Evolutionary conservation across 441 rosid species (phyloP), one percentile per base, ranked within the genome.

Genomic region (Breynia disticha): DNA sequence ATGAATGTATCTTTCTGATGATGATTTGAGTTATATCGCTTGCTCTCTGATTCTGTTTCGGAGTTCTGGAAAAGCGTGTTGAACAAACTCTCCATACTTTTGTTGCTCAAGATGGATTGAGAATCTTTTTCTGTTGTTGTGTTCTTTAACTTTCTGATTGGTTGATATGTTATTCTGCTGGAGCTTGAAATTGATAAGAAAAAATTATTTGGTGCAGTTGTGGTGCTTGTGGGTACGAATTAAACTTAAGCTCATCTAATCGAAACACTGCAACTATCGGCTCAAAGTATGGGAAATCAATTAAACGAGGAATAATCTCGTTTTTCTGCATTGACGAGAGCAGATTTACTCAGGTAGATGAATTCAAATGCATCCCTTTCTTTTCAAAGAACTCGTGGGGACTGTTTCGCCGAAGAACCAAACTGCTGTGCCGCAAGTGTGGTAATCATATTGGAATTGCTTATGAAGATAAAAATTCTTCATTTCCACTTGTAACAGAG

Each of bases 341-440:
- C 59, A 84, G 95, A 71, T 91, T 91, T 69, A 86, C 81, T 10
- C 87, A 78, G 56, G 87, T 85, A 4, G 95, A 86, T 46, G 86
- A 86, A 69, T 66, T 88, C 68, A 87, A 76, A 35, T 91, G 98
- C 78, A 56, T 81, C 57, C 97, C 95, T 15, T 62, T 64, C 68
- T 80, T 87, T 47, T 83, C 83, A 1, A 80, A 67, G 71, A 56
- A 64, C 53, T 71, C 87, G 0, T 80, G 83, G 86, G 78, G 87
- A 22, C 65, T 83, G 21, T 79, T 88, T 71, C 79, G 76, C 54
- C 75, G 62, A 44, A 84, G 77, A 76, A 86, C 91, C 49, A 89
- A 80, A 76, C 95, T 91, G 54, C 88, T 91, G 12, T 91, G 96
- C 66, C 83, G 95, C 18, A 84, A 86, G 73, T 91, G 98, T 66